These are phyloP conservation scores for Fusarium ambrosium DNA, from an alignment of 2,329 filamentous ascomycete genomes.

Conservation along the genomic window DNA sequence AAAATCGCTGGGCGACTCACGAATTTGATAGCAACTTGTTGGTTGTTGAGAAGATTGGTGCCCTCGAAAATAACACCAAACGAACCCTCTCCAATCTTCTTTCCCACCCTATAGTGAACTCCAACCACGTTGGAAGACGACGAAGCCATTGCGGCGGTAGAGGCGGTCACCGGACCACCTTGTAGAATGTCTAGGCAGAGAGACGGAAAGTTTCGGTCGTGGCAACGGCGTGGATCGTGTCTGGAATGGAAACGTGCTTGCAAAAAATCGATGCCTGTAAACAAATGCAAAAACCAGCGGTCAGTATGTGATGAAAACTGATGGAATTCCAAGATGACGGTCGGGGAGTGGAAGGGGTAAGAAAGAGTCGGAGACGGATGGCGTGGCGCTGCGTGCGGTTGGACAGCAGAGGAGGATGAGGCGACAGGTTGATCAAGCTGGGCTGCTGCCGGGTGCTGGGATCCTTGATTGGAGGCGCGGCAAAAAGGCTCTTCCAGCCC, in stretches of 20 bases:
- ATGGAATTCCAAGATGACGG: conserved; percentile 25
- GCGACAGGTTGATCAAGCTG: conserved; percentile 41
- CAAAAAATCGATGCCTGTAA: conserved; percentile 42
- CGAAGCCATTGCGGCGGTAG: conserved; percentile 75
- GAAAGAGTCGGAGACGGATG: conserved; percentile 30
- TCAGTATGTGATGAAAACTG: conserved; percentile 42
- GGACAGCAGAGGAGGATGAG: conserved; percentile 38
- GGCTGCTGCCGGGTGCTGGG: conserved; percentile 38
- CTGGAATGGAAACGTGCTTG: conserved; percentile 24
- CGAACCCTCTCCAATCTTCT: conserved; percentile 99
- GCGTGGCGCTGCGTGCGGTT: conserved; percentile 42
- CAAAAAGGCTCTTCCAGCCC: conserved; percentile 42
- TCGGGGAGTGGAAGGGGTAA: conserved; percentile 18
- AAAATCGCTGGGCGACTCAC: conserved; percentile 64
- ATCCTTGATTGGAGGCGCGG: conserved; percentile 43
- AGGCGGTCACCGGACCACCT: conserved; percentile 47
- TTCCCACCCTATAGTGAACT: conserved; percentile 98
- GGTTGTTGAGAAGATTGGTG: conserved; percentile 98
- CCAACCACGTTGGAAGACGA: conserved; percentile 97
- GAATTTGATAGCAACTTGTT: conserved; percentile 99
- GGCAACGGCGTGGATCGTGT: conserved; percentile 19
- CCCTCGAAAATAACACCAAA: conserved; percentile 99
- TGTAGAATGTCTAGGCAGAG: conserved; percentile 28
- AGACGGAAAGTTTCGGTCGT: conserved; percentile 25
- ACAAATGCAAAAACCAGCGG: conserved; percentile 25